phyloP scores from a whole-genome alignment of 148 eudicot species.

The Salicornia ramosissima region DNA sequence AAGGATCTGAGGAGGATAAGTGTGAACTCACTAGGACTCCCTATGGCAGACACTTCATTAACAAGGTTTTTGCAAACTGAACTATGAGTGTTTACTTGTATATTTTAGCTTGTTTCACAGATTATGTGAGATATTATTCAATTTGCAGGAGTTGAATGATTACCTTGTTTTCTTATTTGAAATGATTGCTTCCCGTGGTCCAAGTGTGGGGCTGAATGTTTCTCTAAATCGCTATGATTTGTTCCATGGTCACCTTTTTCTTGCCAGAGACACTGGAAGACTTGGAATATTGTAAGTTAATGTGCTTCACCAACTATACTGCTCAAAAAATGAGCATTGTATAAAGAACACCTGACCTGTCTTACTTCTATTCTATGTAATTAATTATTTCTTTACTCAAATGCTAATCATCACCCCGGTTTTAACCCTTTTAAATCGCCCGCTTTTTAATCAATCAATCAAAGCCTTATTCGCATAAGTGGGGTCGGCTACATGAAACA shows the following conservation, averaged over 20 bases:
- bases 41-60: conserved; percentile 83
- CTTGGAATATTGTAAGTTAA: conserved; percentile 92
- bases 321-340: conserved; percentile 2
- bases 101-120: background rate
- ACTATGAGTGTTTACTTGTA: background rate
- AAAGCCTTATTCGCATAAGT: too few species aligned
- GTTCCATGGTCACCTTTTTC: conserved; percentile 90
- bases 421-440: too few species aligned
- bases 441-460: too few species aligned
- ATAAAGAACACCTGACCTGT: background rate
- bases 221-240: conserved; percentile 83
- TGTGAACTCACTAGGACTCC: conserved; percentile 95
- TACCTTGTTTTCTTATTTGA: conserved; percentile 71
- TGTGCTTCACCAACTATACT: conserved; percentile 2
- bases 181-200: conserved; percentile 71
- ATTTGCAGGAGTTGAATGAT: conserved; percentile 79
- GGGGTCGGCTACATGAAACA: too few species aligned
- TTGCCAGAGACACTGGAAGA: conserved; percentile 74
- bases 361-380: background rate
- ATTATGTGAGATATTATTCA: conserved; percentile 1
- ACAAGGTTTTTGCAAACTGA: conserved; percentile 49
- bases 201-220: conserved; percentile 75
- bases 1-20: conserved; percentile 58
- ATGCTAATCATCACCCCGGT: too few species aligned
- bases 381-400: too few species aligned